phyloP scores from a whole-genome alignment of 2,329 filamentous ascomycete genomes.

The Scortechinia acanthostroma region DNA sequence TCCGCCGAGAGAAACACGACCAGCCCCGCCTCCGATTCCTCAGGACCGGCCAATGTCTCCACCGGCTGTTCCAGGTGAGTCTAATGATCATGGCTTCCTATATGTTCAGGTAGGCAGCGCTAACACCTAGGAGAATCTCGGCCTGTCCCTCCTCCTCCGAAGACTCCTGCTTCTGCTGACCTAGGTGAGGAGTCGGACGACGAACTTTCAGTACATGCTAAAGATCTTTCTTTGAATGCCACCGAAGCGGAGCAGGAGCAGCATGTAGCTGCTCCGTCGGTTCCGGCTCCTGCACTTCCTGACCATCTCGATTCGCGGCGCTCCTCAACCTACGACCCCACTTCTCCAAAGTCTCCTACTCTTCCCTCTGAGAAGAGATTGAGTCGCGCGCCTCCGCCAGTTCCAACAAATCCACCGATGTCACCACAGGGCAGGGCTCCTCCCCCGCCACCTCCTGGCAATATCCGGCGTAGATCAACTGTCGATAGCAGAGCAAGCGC shows the following conservation, averaged over 20 bases:
- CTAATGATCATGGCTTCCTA: background rate
- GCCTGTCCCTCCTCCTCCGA: background rate
- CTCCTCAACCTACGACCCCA: slow-evolving; percentile 5
- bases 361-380: slow-evolving; percentile 17
- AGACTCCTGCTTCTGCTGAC: background rate
- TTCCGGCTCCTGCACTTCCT: background rate
- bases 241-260: background rate
- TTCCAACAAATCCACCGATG: slow-evolving; percentile 7
- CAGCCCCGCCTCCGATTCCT: slow-evolving; percentile 13
- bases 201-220: slow-evolving; percentile 1
- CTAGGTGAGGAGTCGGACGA: background rate
- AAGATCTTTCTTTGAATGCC: background rate
- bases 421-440: slow-evolving; percentile 13
- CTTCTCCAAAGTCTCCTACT: background rate
- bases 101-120: background rate
- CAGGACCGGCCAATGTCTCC: slow-evolving; percentile 16
- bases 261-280: background rate
- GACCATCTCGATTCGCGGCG: background rate
- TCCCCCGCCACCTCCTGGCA: slow-evolving; percentile 15
- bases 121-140: background rate
- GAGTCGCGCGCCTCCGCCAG: background rate
- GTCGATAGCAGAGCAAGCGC: background rate
- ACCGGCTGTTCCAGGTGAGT: slow-evolving; percentile 15
- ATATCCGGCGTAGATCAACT: slow-evolving; percentile 12
- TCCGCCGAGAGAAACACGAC: slow-evolving; percentile 18